Percentiles rank a stretch among this genome's conserved stretches.
Conservation (phyloP, 1,284 basidiomycete genomes). For the Ustilago esculenta region DNA sequence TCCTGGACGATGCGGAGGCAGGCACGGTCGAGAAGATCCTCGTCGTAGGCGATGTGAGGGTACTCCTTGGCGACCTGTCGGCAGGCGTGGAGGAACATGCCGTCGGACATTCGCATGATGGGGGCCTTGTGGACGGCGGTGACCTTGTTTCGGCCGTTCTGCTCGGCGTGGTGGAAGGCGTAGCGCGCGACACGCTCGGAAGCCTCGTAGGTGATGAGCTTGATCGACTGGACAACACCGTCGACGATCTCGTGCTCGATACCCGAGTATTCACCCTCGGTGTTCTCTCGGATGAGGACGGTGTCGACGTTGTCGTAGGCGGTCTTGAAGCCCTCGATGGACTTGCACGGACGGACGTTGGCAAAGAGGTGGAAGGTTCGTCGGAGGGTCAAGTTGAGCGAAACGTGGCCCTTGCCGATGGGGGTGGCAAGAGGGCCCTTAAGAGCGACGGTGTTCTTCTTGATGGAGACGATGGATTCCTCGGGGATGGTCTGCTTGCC, state of each 20-base stretch:
- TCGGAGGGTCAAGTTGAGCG: slow-evolving; percentile 94
- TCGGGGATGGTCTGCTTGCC: slow-evolving; percentile 98
- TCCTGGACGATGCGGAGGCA: slow-evolving; percentile 86
- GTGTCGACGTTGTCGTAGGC: slow-evolving; percentile 98
- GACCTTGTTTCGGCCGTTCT: slow-evolving; percentile 87
- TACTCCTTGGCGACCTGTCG: slow-evolving; percentile 95
- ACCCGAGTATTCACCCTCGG: slow-evolving; percentile 99
- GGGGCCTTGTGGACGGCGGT: slow-evolving; percentile 99
- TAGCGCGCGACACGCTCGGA: slow-evolving; percentile 98
- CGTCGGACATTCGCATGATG: slow-evolving; percentile 99
- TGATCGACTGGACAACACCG: slow-evolving; percentile 99
- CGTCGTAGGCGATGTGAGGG: slow-evolving; percentile 91
- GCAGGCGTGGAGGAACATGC: slow-evolving; percentile 98
- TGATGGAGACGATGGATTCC: slow-evolving; percentile 86
- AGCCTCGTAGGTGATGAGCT: slow-evolving; percentile 98
- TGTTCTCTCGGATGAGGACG: slow-evolving; percentile 98
- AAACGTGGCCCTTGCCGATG: slow-evolving; percentile 99
- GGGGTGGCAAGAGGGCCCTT: slow-evolving; percentile 76
- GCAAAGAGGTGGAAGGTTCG: slow-evolving; percentile 98
- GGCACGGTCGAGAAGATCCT: slow-evolving; percentile 95
- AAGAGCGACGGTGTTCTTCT: slow-evolving; percentile 95
- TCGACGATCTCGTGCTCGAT: slow-evolving; percentile 98
- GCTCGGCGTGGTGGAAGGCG: slow-evolving; percentile 95
- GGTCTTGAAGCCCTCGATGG: slow-evolving; percentile 96
- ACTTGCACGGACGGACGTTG: slow-evolving; percentile 95